Evolutionary conservation across 75 land plant genomes (phyloP).

Genomic region (Cupressus sempervirens): DNA sequence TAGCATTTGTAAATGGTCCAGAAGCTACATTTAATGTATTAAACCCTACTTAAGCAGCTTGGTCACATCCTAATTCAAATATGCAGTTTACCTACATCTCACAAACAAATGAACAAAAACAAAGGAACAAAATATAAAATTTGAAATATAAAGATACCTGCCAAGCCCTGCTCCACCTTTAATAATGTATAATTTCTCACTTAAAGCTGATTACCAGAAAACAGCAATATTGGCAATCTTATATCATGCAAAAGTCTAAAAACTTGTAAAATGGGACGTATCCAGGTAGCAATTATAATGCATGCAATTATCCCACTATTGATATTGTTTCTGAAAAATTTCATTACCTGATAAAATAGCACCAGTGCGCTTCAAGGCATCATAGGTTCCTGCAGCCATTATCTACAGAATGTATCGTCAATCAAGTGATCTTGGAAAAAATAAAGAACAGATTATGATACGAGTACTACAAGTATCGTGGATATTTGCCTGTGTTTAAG

Average conservation of each 20-base stretch:
- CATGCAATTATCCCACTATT: not conserved
- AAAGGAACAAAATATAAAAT: not conserved
- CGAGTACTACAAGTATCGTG: not conserved
- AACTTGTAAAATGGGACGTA: not conserved
- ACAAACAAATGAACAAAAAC: not conserved
- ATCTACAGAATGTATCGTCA: conserved; percentile 39
- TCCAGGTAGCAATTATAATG: not conserved
- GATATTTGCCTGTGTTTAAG: not conserved
- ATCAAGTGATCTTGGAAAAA: not conserved
- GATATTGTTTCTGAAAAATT: not conserved
- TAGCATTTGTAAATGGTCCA: not conserved
- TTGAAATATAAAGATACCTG: conserved; percentile 44
- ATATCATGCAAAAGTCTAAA: not conserved
- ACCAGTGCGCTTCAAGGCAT: conserved; percentile 64
- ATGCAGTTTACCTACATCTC: not conserved
- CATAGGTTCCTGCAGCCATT: conserved; percentile 87
- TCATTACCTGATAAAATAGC: conserved; percentile 74
- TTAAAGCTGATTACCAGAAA: conserved; percentile 53
- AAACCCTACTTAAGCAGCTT: not conserved
- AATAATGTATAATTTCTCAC: conserved; percentile 89
- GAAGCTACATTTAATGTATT: not conserved
- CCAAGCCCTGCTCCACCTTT: conserved; percentile 93
- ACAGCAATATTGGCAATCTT: not conserved
- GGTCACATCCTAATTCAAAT: not conserved
- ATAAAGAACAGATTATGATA: not conserved